These are phyloP conservation scores for Chlorella variabilis DNA, from an alignment of 163 green algal species.

Conservation along the genomic window DNA sequence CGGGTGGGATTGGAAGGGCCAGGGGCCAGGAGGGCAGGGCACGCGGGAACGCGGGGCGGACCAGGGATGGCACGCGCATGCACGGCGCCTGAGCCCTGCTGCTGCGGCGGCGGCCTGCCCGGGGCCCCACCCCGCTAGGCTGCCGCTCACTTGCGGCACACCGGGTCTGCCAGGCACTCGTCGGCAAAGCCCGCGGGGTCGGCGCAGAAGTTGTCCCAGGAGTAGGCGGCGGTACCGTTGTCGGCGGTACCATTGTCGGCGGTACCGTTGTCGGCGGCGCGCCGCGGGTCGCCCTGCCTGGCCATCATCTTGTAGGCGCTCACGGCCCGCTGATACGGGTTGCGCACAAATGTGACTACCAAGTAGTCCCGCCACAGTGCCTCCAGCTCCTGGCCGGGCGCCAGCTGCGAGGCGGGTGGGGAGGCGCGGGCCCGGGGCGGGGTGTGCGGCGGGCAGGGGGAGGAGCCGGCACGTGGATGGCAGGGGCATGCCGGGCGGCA, in stretches of 20 bases:
- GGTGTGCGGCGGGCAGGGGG: background rate
- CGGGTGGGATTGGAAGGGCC: too few species aligned
- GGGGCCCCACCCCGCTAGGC: too few species aligned
- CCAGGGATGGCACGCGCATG: too few species aligned
- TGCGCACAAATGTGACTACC: slow-evolving; percentile 18
- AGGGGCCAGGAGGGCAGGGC: too few species aligned
- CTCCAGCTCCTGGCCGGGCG: background rate
- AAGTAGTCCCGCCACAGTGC: slow-evolving; percentile 10
- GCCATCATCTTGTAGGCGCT: slow-evolving; percentile 38
- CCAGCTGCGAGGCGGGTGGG: background rate
- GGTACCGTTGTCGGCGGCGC: too few species aligned
- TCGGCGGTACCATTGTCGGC: too few species aligned
- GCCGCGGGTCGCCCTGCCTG: background rate
- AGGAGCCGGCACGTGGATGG: too few species aligned
- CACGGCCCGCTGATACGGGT: slow-evolving; percentile 4
- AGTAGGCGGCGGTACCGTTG: background rate
- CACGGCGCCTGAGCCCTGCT: too few species aligned
- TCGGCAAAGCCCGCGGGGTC: slow-evolving; percentile 21
- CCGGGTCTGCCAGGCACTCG: background rate
- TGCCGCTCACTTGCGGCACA: slow-evolving; percentile 19
- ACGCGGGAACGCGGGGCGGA: too few species aligned
- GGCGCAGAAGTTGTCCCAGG: slow-evolving; percentile 16
- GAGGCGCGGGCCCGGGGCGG: background rate
- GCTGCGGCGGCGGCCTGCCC: too few species aligned
- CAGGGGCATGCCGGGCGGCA: too few species aligned